Conservation (phyloP, 169 alveolate species). For the Eimeria acervulina region DNA sequence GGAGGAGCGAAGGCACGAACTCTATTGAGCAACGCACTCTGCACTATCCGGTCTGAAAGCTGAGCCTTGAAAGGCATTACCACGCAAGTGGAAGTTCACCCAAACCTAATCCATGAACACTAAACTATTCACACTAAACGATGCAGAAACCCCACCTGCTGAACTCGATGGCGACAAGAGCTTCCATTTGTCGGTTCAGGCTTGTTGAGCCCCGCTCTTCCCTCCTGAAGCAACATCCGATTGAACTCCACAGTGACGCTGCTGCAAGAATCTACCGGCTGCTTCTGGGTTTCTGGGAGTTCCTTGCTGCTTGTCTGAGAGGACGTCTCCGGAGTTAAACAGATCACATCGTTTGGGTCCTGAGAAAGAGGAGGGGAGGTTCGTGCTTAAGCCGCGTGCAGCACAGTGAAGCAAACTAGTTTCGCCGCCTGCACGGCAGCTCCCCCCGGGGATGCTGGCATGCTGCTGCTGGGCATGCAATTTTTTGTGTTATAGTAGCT, state of each 20-base stretch:
- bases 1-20: not conserved
- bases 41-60: not conserved
- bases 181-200: slow-evolving; percentile 15
- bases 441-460: not conserved
- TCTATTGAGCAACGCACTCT: not conserved
- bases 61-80: not conserved
- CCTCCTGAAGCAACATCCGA: slow-evolving; percentile 30
- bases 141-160: slow-evolving; percentile 39
- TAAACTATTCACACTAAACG: not conserved
- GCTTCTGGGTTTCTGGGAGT: not conserved
- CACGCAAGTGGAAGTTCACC: too few species aligned
- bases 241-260: slow-evolving; percentile 49
- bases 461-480: not conserved
- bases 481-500: not conserved
- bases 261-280: not conserved
- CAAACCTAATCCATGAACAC: not conserved
- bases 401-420: not conserved
- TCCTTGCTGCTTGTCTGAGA: not conserved
- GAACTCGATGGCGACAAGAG: slow-evolving; percentile 68
- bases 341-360: not conserved
- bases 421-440: not conserved
- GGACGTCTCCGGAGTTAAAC: not conserved
- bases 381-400: not conserved
- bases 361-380: not conserved
- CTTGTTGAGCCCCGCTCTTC: not conserved